Percentiles rank a stretch among this genome's conserved stretches.
These are phyloP conservation scores for Mycena vulgaris DNA, from an alignment of 768 basidiomycete species.

Conservation along the genomic window DNA sequence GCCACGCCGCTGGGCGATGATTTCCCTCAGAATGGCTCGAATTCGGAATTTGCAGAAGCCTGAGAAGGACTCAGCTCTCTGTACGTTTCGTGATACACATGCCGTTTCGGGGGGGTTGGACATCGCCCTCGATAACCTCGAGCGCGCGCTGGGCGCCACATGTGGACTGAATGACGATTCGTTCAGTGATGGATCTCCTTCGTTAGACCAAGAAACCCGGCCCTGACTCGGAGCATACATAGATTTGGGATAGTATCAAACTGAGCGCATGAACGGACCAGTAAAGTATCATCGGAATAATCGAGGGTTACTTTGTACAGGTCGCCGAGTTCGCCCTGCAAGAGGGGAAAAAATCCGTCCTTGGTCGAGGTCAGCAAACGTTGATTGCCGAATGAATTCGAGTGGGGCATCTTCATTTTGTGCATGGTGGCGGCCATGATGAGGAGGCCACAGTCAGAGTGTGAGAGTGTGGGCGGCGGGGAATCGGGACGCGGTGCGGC, in stretches of 20 bases:
- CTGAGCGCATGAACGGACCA: constrained; percentile 85
- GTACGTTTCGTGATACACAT: constrained; percentile 96
- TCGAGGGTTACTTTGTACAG: constrained; percentile 98
- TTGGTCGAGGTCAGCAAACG: no score
- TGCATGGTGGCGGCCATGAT: constrained; percentile 7
- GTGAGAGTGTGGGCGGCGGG: not conserved
- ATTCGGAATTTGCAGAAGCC: not conserved
- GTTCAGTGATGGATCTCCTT: not conserved
- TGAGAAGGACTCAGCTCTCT: constrained; percentile 73
- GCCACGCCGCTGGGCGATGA: no score
- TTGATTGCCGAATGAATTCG: constrained; percentile 55
- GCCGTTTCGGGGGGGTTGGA: constrained; percentile 96
- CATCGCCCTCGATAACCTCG: constrained; percentile 93
- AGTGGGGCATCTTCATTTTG: constrained; percentile 9
- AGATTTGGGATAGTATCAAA: constrained; percentile 97
- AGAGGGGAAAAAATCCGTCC: constrained; percentile 98
- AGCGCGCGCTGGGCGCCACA: constrained; percentile 64
- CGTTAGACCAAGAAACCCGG: constrained; percentile 87
- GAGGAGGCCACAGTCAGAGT: not conserved
- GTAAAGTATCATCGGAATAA: constrained; percentile 96
- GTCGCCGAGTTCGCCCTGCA: constrained; percentile 98
- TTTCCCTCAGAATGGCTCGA: not conserved
- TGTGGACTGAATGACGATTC: constrained; percentile 4
- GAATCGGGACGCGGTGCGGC: constrained; percentile 13
- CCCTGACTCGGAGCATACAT: constrained; percentile 96